Evolutionary conservation across 1,284 basidiomycete species (phyloP).

Genomic region (Sanguinoderma infundibulare): DNA sequence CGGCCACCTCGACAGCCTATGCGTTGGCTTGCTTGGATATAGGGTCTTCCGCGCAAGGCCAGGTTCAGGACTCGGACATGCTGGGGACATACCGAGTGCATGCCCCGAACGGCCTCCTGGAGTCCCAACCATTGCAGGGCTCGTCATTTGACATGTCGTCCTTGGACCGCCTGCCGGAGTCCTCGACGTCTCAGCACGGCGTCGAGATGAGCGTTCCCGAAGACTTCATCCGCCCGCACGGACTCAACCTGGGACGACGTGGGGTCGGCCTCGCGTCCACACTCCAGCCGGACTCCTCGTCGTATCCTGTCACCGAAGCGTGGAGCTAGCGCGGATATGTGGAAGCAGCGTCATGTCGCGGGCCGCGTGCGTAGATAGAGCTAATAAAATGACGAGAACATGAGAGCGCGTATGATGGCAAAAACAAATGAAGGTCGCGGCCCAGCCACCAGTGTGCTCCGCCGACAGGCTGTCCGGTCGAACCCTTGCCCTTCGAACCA

Average conservation of each 20-base stretch:
- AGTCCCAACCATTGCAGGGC: background rate
- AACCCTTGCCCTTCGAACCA: no score
- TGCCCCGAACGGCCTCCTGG: background rate
- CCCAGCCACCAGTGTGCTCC: no score
- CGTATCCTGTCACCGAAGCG: no score
- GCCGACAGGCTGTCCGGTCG: no score
- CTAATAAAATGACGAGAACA: no score
- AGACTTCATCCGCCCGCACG: background rate
- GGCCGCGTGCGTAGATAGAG: no score
- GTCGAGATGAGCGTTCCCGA: background rate
- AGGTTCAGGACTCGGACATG: background rate
- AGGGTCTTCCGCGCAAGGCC: background rate
- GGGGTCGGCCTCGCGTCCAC: background rate
- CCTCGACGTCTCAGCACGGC: background rate
- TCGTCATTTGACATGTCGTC: background rate
- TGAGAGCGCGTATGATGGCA: no score
- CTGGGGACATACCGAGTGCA: background rate
- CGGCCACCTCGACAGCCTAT: background rate
- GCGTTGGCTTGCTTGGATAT: background rate
- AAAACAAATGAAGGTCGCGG: no score
- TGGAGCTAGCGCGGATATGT: no score
- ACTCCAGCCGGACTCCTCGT: background rate
- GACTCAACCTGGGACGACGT: background rate
- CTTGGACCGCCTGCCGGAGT: background rate
- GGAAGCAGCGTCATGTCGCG: no score